Base-by-base conservation (phyloP, 352 stramenopile genomes). In the Halophytophthora batemanensis region DNA sequence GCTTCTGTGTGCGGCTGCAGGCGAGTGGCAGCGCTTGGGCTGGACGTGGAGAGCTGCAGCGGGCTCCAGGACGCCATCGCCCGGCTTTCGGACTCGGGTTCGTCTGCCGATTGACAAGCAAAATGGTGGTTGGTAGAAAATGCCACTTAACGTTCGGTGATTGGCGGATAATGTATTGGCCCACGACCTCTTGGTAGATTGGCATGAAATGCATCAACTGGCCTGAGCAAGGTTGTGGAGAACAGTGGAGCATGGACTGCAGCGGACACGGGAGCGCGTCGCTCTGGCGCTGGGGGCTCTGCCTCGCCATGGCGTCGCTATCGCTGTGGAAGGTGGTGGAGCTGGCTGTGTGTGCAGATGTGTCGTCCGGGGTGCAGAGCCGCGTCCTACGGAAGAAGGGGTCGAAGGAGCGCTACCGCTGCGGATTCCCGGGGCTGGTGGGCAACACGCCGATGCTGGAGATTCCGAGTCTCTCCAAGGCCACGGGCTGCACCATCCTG, bases 401-500 rank as follows among this genome's bases (percentile, higher is more conserved):
- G 15, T 58, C 66, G 37, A 64, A 66, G 45, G 33, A 64, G 35
- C 53, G 64, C 54, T 56, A 56, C 28, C 15, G 46, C 34, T 23
- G 21, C 35, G 51, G 61, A 29, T 96, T 98, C 48, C 76, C 90
- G 34, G 87, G 84, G 8, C 61, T 98, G 18, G 83, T 99, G 41
- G 93, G 93, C 34, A 90, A 97, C 55, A 99, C 96, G 19, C 93
- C 93, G 13, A 63, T 98, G 40, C 71, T 98, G 2, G 70, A 93
- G 51, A 78, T 99, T 34, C 66, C 70, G 14, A 93, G 77, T 50
- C 57, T 98, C n/a, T 97, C 90, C 8, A 75, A 86, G 37, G 78
- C 90, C 22, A 98, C 89, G 2, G 86, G 86, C 18, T 98, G 93
- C 71, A 87, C 67, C 8, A 91, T 97, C 62, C 64, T 97, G 34